Percentiles rank a stretch among this genome's conserved stretches.
Conservation (phyloP, 2,329 filamentous ascomycete species). For the Harringtonia aguacate region DNA sequence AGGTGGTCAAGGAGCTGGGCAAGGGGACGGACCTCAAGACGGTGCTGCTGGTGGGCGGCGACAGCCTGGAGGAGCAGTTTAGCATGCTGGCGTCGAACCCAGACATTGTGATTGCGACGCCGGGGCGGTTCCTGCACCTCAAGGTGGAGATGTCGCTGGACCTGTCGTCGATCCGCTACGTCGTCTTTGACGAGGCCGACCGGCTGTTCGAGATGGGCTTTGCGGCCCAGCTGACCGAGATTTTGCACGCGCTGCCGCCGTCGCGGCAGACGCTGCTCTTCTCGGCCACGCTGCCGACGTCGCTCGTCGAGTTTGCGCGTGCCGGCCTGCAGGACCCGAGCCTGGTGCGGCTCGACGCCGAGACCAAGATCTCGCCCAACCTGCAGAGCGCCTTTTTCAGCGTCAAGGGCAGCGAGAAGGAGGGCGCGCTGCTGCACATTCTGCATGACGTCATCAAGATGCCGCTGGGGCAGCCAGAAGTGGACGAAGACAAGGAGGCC, state of each 20-base stretch:
- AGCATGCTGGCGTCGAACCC: conserved; percentile 86
- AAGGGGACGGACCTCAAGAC: conserved; percentile 83
- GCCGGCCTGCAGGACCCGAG: conserved; percentile 89
- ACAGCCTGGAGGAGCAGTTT: conserved; percentile 93
- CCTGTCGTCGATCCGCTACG: conserved; percentile 82
- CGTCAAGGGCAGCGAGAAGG: conserved; percentile 86
- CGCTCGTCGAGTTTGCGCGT: conserved; percentile 88
- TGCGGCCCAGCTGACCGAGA: conserved; percentile 83
- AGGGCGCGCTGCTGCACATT: conserved; percentile 81
- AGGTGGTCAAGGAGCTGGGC: conserved; percentile 91
- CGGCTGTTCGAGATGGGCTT: conserved; percentile 98
- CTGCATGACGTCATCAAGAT: conserved; percentile 89
- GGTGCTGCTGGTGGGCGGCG: conserved; percentile 87
- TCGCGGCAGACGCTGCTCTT: conserved; percentile 87
- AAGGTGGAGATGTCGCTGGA: conserved; percentile 95
- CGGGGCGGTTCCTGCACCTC: conserved; percentile 89
- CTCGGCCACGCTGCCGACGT: conserved; percentile 88
- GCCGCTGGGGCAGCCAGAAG: conserved; percentile 54
- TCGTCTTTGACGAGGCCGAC: conserved; percentile 97
- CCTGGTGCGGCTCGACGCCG: conserved; percentile 80
- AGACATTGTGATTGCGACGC: conserved; percentile 94
- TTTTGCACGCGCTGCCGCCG: conserved; percentile 75
- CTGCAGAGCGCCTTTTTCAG: conserved; percentile 93
- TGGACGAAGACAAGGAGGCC: conserved; percentile 21
- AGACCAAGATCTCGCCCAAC: conserved; percentile 92